These are phyloP conservation scores for Chalciporus sphaerocephalus DNA, from an alignment of 768 basidiomycete genomes.

Conservation along the genomic window DNA sequence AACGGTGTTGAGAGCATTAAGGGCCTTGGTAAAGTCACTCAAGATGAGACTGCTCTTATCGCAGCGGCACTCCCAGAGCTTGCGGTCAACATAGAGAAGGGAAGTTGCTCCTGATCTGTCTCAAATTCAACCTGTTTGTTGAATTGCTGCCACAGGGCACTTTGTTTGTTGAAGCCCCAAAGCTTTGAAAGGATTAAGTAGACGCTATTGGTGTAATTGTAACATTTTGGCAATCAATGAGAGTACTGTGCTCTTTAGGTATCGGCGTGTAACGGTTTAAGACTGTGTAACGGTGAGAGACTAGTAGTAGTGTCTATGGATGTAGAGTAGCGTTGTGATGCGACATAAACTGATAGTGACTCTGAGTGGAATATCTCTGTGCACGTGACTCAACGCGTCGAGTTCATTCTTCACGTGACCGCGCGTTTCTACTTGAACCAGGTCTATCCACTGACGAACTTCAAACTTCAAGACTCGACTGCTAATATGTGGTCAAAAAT, in stretches of 20 bases:
- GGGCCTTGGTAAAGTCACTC: slow-evolving; percentile 70
- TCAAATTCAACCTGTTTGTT: neutral
- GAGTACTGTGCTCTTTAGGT: too few species aligned
- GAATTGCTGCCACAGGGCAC: slow-evolving; percentile 18
- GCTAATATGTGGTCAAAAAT: slow-evolving; percentile 59
- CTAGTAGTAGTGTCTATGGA: too few species aligned
- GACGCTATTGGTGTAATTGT: slow-evolving; percentile 4
- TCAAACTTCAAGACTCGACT: slow-evolving; percentile 3
- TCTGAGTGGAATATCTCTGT: slow-evolving; percentile 2
- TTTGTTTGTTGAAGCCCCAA: slow-evolving; percentile 23
- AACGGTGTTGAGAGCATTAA: slow-evolving; percentile 81
- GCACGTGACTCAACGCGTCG: slow-evolving; percentile 27
- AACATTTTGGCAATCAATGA: slow-evolving; percentile 4
- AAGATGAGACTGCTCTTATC: slow-evolving; percentile 72
- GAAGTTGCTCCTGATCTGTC: slow-evolving; percentile 28
- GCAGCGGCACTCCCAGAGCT: slow-evolving; percentile 81
- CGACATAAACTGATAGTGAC: too few species aligned
- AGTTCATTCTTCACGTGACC: slow-evolving; percentile 30
- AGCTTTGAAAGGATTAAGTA: slow-evolving; percentile 20
- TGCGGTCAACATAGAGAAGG: slow-evolving; percentile 64
- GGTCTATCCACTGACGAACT: neutral
- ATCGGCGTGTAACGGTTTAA: too few species aligned
- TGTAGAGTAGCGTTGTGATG: too few species aligned
- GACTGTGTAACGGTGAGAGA: too few species aligned
- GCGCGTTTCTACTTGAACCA: neutral